A percentile compares a stretch with the other conserved stretches of the same genome.
Evolutionary conservation across 1,284 basidiomycete species (phyloP).

Genomic region (Coniferiporia weirii): DNA sequence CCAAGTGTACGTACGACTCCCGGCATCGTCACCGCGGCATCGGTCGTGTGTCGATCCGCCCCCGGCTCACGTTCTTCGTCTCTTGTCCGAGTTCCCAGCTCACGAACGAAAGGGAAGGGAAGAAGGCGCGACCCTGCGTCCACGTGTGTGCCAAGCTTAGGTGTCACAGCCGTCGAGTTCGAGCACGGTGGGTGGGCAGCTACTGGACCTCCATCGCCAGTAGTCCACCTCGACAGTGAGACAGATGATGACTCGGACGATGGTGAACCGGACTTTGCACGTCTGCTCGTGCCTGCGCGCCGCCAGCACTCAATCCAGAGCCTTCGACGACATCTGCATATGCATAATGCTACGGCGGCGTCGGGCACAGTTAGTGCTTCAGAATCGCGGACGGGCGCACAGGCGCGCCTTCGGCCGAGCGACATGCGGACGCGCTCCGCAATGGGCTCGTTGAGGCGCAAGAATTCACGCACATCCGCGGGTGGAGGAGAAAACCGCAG

Average conservation of each 20-base stretch:
- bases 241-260: slow-evolving; percentile 49
- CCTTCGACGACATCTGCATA: slow-evolving; percentile 51
- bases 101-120: slow-evolving; percentile 16
- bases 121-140: neutral
- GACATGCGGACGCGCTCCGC: neutral
- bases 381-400: neutral
- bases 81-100: slow-evolving; percentile 22
- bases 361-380: neutral
- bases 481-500: neutral
- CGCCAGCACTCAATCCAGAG: slow-evolving; percentile 66
- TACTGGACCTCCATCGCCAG: slow-evolving; percentile 10
- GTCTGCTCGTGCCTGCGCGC: slow-evolving; percentile 63
- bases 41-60: slow-evolving; percentile 19
- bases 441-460: neutral
- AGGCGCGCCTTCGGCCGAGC: neutral
- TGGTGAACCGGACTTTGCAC: slow-evolving; percentile 58
- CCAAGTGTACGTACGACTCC: slow-evolving; percentile 5
- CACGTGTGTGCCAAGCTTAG: slow-evolving; percentile 15
- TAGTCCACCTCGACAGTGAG: slow-evolving; percentile 26
- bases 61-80: slow-evolving; percentile 34
- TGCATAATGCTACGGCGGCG: slow-evolving; percentile 2
- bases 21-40: slow-evolving; percentile 15
- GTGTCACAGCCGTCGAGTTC: slow-evolving; percentile 11
- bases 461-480: neutral
- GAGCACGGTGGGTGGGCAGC: neutral